A percentile compares a stretch with the other conserved stretches of the same genome.
phyloP scores from a whole-genome alignment of 805 yeast species.

The Peterozyma xylosa region DNA sequence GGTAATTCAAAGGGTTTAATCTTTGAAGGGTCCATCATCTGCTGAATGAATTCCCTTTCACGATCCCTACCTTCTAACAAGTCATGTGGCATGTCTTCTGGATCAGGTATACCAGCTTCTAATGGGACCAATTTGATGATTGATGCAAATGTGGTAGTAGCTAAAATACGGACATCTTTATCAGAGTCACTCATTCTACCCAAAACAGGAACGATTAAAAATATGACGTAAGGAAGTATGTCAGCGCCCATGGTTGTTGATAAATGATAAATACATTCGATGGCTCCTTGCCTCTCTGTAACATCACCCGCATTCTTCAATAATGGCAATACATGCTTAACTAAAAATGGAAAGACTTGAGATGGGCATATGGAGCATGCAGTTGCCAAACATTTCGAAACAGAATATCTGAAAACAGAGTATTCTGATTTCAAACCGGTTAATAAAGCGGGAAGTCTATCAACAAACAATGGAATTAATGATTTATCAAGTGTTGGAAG shows the following conservation, averaged over 20 bases:
- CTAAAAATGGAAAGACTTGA: constrained; percentile 67
- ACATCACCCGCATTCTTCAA: constrained; percentile 67
- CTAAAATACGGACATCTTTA: constrained; percentile 76
- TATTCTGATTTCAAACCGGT: constrained; percentile 55
- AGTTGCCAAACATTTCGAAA: constrained; percentile 83
- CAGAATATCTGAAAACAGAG: constrained; percentile 82
- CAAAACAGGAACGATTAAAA: constrained; percentile 89
- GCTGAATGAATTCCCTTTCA: constrained; percentile 90
- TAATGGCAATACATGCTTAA: constrained; percentile 73
- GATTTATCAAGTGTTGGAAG: constrained; percentile 49
- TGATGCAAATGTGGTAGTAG: constrained; percentile 95
- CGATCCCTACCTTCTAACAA: constrained; percentile 83
- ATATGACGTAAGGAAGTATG: constrained; percentile 90
- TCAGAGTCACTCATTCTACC: constrained; percentile 98
- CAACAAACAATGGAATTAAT: constrained; percentile 43
- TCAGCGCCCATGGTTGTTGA: constrained; percentile 79
- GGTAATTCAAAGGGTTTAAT: constrained; percentile 85
- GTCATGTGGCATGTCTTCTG: constrained; percentile 80
- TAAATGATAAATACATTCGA: constrained; percentile 84
- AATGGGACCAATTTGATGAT: constrained; percentile 92
- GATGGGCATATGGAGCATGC: constrained; percentile 65
- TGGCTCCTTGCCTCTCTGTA: constrained; percentile 83
- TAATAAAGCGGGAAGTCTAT: constrained; percentile 43
- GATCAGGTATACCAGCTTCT: constrained; percentile 96
- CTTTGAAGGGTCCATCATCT: constrained; percentile 95